Evolutionary conservation across 2,329 filamentous ascomycete genomes (phyloP).

Genomic region (Grosmannia penicillata): DNA sequence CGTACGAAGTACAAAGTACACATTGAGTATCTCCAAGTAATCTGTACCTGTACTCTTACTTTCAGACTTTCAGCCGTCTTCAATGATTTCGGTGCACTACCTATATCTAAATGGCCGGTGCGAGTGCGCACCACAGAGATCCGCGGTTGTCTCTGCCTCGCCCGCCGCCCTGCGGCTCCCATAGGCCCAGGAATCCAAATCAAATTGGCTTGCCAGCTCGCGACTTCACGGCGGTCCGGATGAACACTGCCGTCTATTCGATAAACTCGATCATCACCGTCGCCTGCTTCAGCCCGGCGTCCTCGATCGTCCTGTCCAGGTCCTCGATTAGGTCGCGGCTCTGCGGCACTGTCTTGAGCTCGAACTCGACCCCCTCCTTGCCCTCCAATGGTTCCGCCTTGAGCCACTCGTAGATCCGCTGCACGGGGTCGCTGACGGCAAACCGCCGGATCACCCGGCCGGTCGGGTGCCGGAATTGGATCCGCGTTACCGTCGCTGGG

Average conservation of each 20-base stretch:
- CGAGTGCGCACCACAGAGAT: too few species aligned
- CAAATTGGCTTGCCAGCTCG: too few species aligned
- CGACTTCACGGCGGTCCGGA: too few species aligned
- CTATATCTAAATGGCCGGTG: too few species aligned
- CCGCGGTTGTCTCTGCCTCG: too few species aligned
- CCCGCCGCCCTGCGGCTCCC: too few species aligned
- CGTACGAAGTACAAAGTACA: too few species aligned
- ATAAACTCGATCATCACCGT: conserved; percentile 92
- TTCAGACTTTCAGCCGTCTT: too few species aligned
- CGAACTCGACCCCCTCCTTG: conserved; percentile 65
- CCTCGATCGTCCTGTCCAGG: conserved; percentile 60
- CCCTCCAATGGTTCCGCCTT: conserved; percentile 76
- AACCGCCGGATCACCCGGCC: conserved; percentile 85
- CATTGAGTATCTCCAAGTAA: too few species aligned
- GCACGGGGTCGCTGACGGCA: conserved; percentile 57
- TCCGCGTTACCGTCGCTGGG: conserved; percentile 62
- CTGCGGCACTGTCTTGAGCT: conserved; percentile 65
- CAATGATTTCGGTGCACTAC: too few species aligned
- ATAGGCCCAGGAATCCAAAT: too few species aligned
- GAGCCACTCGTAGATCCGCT: conserved; percentile 87
- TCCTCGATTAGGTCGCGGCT: conserved; percentile 70
- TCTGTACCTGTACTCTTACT: too few species aligned
- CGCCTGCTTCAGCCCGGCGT: conserved; percentile 77
- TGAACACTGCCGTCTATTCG: conserved; percentile 32
- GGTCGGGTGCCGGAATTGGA: conserved; percentile 79